Percentiles rank a stretch among this genome's conserved stretches.
These are phyloP conservation scores for Podaxis pistillaris DNA, from an alignment of 768 basidiomycete genomes.

Conservation along the genomic window DNA sequence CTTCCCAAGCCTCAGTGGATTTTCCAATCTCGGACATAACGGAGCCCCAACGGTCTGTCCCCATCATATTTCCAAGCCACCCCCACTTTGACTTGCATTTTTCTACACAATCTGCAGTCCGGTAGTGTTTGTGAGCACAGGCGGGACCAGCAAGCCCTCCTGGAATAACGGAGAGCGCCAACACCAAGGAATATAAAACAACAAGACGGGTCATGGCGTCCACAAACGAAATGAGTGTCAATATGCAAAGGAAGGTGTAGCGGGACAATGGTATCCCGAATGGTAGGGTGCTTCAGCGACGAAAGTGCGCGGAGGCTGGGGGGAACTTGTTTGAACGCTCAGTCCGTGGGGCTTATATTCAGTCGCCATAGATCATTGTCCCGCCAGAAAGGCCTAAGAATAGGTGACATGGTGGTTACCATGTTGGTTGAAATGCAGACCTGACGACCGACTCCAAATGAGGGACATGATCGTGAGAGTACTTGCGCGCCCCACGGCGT, in stretches of 20 bases:
- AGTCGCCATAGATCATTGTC: background rate
- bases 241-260: conserved; percentile 14
- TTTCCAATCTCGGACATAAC: conserved; percentile 39
- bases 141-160: conserved; percentile 40
- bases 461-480: background rate
- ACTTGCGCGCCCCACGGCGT: background rate
- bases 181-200: conserved; percentile 31
- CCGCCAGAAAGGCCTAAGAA: background rate
- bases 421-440: background rate
- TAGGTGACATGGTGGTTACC: conserved; percentile 1
- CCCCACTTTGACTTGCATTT: conserved; percentile 44
- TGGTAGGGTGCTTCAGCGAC: background rate
- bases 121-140: conserved; percentile 37
- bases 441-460: background rate
- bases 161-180: conserved; percentile 44
- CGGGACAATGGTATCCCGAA: conserved; percentile 5
- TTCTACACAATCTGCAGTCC: conserved; percentile 34
- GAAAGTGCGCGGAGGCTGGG: background rate
- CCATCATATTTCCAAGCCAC: conserved; percentile 47
- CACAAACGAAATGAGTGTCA: conserved; percentile 25
- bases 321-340: background rate
- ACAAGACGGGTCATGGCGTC: conserved; percentile 37
- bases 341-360: background rate
- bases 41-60: conserved; percentile 54
- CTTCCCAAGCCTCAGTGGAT: conserved; percentile 30